These are phyloP conservation scores for Phytophthora meadii DNA, from an alignment of 352 stramenopile genomes.

Conservation along the genomic window DNA sequence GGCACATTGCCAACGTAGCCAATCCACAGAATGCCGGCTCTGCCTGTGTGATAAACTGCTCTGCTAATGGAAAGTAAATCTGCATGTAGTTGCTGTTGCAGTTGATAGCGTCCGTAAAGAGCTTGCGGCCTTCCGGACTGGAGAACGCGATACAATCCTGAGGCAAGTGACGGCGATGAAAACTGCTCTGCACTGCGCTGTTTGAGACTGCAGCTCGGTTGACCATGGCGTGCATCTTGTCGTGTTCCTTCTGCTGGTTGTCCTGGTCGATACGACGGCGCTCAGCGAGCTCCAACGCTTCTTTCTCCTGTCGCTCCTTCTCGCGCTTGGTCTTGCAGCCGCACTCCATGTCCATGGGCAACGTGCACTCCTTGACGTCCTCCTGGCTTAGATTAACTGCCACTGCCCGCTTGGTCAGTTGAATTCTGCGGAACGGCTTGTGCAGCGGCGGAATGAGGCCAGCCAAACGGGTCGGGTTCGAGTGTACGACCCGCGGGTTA, in stretches of 20 bases:
- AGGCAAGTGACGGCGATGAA: conserved; percentile 87
- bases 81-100: conserved; percentile 76
- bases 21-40: conserved; percentile 93
- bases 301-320: conserved; percentile 46
- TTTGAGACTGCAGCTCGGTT: conserved; percentile 76
- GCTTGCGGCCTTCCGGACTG: conserved; percentile 79
- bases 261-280: conserved; percentile 6
- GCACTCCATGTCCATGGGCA: conserved; percentile 61
- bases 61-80: conserved; percentile 93
- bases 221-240: conserved; percentile 18
- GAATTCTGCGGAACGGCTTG: conserved; percentile 34
- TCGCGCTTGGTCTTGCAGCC: conserved; percentile 53
- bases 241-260: conserved; percentile 17
- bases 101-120: conserved; percentile 88
- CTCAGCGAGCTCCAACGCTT: conserved; percentile 34
- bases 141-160: conserved; percentile 85
- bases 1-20: conserved; percentile 84
- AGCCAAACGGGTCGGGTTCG: conserved; percentile 18
- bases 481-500: conserved; percentile 19
- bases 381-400: conserved; percentile 3
- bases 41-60: conserved; percentile 92
- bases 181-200: conserved; percentile 65
- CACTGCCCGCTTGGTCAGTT: conserved; percentile 9
- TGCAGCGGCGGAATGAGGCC: conserved; percentile 27
- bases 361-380: conserved; percentile 38